phyloP scores from a whole-genome alignment of 2,329 filamentous ascomycete genomes.

The Epichloe sibirici region DNA sequence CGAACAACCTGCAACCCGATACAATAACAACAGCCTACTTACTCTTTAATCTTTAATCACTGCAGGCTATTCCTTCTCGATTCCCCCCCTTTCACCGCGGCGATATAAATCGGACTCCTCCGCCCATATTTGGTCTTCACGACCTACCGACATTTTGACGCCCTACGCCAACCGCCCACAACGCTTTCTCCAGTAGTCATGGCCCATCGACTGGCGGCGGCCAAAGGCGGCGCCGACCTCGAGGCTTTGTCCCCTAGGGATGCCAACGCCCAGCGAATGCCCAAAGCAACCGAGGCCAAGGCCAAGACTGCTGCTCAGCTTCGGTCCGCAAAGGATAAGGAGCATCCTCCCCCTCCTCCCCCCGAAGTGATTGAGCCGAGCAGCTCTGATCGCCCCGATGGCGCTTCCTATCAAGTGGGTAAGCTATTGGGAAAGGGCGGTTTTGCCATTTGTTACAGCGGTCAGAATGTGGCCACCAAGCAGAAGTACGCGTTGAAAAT shows the following conservation, averaged over 20 bases:
- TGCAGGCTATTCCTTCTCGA: not conserved
- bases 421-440: constrained; percentile 68
- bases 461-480: constrained; percentile 51
- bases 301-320: constrained; percentile 38
- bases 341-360: constrained; percentile 54
- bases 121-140: not conserved
- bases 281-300: constrained; percentile 37
- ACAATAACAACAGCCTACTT: not conserved
- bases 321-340: constrained; percentile 50
- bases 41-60: not conserved
- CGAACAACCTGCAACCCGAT: not conserved
- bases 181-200: constrained; percentile 18
- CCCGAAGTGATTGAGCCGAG: constrained; percentile 47
- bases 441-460: constrained; percentile 71
- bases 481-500: constrained; percentile 69
- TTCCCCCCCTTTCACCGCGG: not conserved
- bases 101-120: not conserved
- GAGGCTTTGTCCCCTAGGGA: constrained; percentile 55
- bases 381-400: constrained; percentile 56
- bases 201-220: constrained; percentile 34
- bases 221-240: constrained; percentile 40
- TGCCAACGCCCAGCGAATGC: constrained; percentile 46
- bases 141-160: not conserved
- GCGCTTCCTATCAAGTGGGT: constrained; percentile 61
- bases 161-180: constrained; percentile 1